Conservation (phyloP, 2,329 filamentous ascomycete species). For the Aspergillus sp. region DNA sequence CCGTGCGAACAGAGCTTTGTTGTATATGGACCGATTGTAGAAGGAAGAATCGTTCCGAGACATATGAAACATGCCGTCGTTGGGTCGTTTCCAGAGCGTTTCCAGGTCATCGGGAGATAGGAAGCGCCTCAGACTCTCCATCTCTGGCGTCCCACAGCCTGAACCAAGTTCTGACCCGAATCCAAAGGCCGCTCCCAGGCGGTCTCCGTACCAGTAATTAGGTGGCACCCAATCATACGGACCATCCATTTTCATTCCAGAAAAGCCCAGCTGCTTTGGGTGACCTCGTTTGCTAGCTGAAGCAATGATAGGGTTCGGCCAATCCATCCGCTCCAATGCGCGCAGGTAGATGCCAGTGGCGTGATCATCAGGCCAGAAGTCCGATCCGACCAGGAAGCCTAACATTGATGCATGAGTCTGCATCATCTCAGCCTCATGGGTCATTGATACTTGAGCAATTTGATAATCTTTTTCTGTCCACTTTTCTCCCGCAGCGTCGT, state of each 20-base stretch:
- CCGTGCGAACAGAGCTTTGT: slow-evolving; percentile 51
- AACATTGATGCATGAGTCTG: slow-evolving; percentile 60
- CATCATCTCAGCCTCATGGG: slow-evolving; percentile 59
- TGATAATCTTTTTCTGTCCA: slow-evolving; percentile 57
- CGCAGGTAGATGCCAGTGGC: slow-evolving; percentile 55
- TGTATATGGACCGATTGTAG: slow-evolving; percentile 57
- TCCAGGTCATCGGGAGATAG: slow-evolving; percentile 51
- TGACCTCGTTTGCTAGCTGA: slow-evolving; percentile 57
- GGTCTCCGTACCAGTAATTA: slow-evolving; percentile 60
- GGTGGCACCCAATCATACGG: slow-evolving; percentile 67
- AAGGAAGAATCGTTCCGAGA: slow-evolving; percentile 56
- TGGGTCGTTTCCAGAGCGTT: slow-evolving; percentile 55
- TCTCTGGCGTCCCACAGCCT: slow-evolving; percentile 61
- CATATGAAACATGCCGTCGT: slow-evolving; percentile 59
- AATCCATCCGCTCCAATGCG: slow-evolving; percentile 51
- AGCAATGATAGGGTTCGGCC: slow-evolving; percentile 57
- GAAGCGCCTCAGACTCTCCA: slow-evolving; percentile 54
- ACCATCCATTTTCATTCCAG: slow-evolving; percentile 65
- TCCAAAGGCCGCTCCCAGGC: slow-evolving; percentile 58
- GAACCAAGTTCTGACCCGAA: slow-evolving; percentile 63
- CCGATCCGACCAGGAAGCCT: slow-evolving; percentile 59
- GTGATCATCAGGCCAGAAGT: slow-evolving; percentile 61
- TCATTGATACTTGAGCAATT: slow-evolving; percentile 55
- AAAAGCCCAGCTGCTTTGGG: slow-evolving; percentile 51
- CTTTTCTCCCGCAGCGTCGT: slow-evolving; percentile 45